A percentile compares a stretch with the other conserved stretches of the same genome.
Conservation (phyloP, 2,329 filamentous ascomycete genomes). For the Nemania sp. region DNA sequence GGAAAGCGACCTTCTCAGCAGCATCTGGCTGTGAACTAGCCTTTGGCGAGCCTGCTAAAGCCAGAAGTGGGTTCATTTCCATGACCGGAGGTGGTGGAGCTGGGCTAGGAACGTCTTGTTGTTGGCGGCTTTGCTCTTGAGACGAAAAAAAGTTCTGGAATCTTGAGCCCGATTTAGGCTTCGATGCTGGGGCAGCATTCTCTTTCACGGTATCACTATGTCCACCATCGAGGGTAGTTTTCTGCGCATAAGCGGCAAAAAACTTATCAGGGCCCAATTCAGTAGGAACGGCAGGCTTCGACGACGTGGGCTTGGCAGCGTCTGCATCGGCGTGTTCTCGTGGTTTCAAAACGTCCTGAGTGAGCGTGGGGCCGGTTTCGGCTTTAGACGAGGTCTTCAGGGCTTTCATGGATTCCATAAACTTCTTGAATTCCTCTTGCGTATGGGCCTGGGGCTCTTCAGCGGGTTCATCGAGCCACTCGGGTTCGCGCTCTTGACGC, state of each 20-base stretch:
- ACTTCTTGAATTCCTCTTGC: slow-evolving; percentile 89
- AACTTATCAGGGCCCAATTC: slow-evolving; percentile 77
- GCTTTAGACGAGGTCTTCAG: slow-evolving; percentile 45
- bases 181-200: slow-evolving; percentile 45
- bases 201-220: slow-evolving; percentile 53
- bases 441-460: slow-evolving; percentile 75
- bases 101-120: slow-evolving; percentile 53
- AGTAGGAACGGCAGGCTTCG: slow-evolving; percentile 63
- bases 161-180: slow-evolving; percentile 67
- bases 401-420: slow-evolving; percentile 90
- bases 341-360: slow-evolving; percentile 41
- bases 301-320: slow-evolving; percentile 59
- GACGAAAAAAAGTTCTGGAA: slow-evolving; percentile 81
- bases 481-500: slow-evolving; percentile 77
- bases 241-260: slow-evolving; percentile 62
- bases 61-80: slow-evolving; percentile 38
- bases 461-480: slow-evolving; percentile 81
- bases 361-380: slow-evolving; percentile 42
- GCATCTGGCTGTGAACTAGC: slow-evolving; percentile 53
- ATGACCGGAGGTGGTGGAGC: slow-evolving; percentile 39
- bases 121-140: slow-evolving; percentile 55
- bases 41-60: slow-evolving; percentile 33
- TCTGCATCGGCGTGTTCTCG: slow-evolving; percentile 50
- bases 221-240: slow-evolving; percentile 50
- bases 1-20: slow-evolving; percentile 82